Conservation (phyloP, 345 rosid species). For the Orychophragmus violaceus region DNA sequence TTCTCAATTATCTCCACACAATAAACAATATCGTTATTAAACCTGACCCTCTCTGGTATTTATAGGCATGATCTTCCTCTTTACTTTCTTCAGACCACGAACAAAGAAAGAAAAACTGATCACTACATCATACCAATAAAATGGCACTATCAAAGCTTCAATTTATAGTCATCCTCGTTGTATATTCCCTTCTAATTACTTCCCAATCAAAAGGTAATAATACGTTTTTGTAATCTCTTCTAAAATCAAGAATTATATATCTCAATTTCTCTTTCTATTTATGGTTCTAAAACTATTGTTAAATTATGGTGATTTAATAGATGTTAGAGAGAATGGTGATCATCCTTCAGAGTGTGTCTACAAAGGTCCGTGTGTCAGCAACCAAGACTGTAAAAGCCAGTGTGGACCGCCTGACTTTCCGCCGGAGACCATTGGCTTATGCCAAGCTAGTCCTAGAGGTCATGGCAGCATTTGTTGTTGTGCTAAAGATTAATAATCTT, state of each 20-base stretch:
- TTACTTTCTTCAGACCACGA: background rate
- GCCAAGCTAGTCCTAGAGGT: conserved; percentile 20
- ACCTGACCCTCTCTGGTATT: background rate
- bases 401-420: conserved; percentile 21
- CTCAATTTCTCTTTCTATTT: background rate
- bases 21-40: background rate
- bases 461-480: conserved; percentile 22
- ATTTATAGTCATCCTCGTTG: background rate
- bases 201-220: conserved; percentile 9
- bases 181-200: conserved; percentile 1
- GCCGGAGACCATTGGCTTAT: background rate
- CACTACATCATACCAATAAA: conserved; percentile 1
- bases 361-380: background rate
- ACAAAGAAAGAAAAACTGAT: background rate
- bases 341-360: background rate
- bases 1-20: background rate
- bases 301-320: background rate
- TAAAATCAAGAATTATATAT: background rate
- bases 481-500: background rate
- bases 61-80: background rate
- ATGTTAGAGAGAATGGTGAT: background rate
- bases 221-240: background rate
- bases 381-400: conserved; percentile 1
- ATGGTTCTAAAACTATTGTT: background rate
- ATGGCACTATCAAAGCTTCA: conserved; percentile 19